Base-by-base conservation (phyloP, 495 filamentous ascomycete species). In the Penicillium bialowiezense region DNA sequence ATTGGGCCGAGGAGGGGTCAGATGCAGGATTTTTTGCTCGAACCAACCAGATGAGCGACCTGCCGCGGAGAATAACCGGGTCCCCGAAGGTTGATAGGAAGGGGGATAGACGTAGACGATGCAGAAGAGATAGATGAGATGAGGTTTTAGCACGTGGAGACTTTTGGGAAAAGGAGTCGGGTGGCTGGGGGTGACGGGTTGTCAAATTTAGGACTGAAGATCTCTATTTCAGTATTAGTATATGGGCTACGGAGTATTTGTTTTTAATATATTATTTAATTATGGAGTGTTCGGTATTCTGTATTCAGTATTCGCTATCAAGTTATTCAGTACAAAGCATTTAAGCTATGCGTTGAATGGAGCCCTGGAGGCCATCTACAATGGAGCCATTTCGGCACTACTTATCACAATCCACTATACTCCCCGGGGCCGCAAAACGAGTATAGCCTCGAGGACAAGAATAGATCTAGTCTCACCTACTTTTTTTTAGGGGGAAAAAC, bases 1-100 rank as follows among this genome's bases (percentile, higher is more conserved):
- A 64, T 64, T 64, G 58, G 58, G 58, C 55, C 58, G 58, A 62
- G 55, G 58, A 54, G 55, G 50, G 54, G 54, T 54, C 48, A 60
- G 53, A 52, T 48, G 60, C 50, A 54, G 40, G 41, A 15, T 14
- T 21, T 20, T 44, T 54, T 54, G 48, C 38, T 33, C 14, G 28
- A 18, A 33, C 58, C 54, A 54, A 54, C 52, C 44, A 50, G 52
- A 19, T 24, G 21, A 13, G 29, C 44, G 23, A 48, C 3, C 26
- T 32, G 26, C 31, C 43, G 43, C 43, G 43, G 35, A 48, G 44
- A 39, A 40, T 48, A 39, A 33, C 45, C 35, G 45, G 36, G 36
- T 48, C 45, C 45, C 36, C 44, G 24, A 31, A 40, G 17, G 17
- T 15, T 38, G 42, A 34, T 29, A 24, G 36, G 37, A 32, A 28